Base-by-base conservation (phyloP, 257 asterid species). In the Nicotiana undulata region DNA sequence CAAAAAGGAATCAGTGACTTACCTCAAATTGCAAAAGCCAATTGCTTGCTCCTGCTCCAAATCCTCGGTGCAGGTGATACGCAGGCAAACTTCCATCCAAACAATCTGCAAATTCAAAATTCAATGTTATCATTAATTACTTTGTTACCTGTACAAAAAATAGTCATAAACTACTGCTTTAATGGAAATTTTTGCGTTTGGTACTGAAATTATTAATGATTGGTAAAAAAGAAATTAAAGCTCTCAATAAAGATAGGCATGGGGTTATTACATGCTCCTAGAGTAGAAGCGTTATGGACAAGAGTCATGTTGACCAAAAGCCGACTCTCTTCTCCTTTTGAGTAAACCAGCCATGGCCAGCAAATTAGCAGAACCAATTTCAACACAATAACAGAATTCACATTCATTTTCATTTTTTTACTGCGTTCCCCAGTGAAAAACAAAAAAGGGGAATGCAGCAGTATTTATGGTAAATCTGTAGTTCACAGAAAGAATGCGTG, bases 11-110 rank as follows among this genome's bases (percentile, higher is more conserved):
- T 17, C 4, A 26, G 28, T 26, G 28, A 81, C 49, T 89, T 91
- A 90, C 98, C 98, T 93, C 99, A 81, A 95, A 91, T 80, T 95
- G 98, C 91, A 95, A 82, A 83, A 95, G 91, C 99, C 99, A 95
- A 81, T 92, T 93, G 84, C 84, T 84, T 72, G 87, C 89, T 49
- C 98, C 99, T 2, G 97, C 97, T 31, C 98, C 99, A 60, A 89
- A 86, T 86, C 99, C 99, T 82, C 93, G 82, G 85, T 95, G 93
- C 75, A 91, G 82, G 86, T 95, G 99, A 84, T 93, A 95, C 46
- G 96, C 99, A 85, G 99, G 99, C 84, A 83, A 88, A 77, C 97
- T 95, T 46, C 99, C 99, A 85, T 95, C 99, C 97, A 95, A 89
- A 85, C 99, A 95, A 89, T 88, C 99, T 95, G 6, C 83, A 77